These are phyloP conservation scores for Linnemannia zychae DNA, from an alignment of 192 early-diverging fungal genomes.

Conservation along the genomic window DNA sequence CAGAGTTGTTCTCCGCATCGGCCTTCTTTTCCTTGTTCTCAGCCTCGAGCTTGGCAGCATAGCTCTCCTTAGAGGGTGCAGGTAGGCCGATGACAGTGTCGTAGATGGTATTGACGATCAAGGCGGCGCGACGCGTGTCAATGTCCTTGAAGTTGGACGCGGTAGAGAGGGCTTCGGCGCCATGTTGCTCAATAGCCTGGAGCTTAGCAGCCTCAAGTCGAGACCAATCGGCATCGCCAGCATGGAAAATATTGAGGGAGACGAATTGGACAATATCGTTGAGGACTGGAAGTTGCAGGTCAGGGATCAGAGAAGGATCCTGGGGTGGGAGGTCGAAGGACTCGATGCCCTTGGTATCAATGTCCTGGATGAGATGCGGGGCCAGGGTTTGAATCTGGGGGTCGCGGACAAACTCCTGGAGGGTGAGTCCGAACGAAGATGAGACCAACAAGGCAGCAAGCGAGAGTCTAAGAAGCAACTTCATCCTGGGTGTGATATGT, in stretches of 20 bases:
- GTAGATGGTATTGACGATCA: conserved; percentile 39
- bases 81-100: conserved; percentile 41
- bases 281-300: conserved; percentile 24
- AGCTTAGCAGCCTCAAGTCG: conserved; percentile 33
- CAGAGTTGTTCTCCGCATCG: not conserved
- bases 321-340: conserved; percentile 11
- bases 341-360: conserved; percentile 31
- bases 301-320: conserved; percentile 6
- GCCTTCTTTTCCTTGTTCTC: not conserved
- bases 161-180: conserved; percentile 20
- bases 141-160: conserved; percentile 17
- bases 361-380: conserved; percentile 38
- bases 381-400: conserved; percentile 22
- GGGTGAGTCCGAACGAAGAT: not conserved
- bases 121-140: conserved; percentile 12
- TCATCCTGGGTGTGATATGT: conserved; percentile 13
- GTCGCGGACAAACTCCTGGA: conserved; percentile 28
- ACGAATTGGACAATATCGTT: conserved; percentile 45
- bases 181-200: conserved; percentile 35
- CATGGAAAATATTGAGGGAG: conserved; percentile 22
- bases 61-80: conserved; percentile 29
- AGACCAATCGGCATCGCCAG: conserved; percentile 35
- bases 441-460: conserved; percentile 35
- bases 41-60: conserved; percentile 7
- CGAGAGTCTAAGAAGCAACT: conserved; percentile 43